Evolutionary conservation across 495 filamentous ascomycete species (phyloP), one percentile per base, ranked within the genome.

Genomic region (Cryomyces antarcticus): DNA sequence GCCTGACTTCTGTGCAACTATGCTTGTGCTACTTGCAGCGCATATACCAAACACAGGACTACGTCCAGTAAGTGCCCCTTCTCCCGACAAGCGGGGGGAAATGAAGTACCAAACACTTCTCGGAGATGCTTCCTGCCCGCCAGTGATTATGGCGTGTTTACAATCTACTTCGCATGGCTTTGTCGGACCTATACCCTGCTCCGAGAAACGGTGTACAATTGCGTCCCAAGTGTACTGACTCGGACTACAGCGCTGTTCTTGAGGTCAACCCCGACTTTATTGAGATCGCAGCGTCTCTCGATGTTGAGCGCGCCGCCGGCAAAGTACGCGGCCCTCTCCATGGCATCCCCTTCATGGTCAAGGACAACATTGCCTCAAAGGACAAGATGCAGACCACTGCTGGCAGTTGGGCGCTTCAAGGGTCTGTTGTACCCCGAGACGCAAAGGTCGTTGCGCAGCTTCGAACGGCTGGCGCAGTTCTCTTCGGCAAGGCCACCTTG

Each of bases 341-440:
- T 53, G 77, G 78, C 17, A 78, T 85, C 44, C 80, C 80, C 3
- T 75, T 82, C 57, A 56, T 80, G 12, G 68, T 82, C 47, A 83
- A 83, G 57, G 77, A 83, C 41, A 64, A 62, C 41, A 62, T 64
- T 28, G 60, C 53, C 11, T 53, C 58, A 4, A 57, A 58, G 37
- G 61, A 64, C 49, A 43, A 52, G 33, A 58, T 62, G 57, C 42
- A 64, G 37, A 62, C 58, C 5, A 62, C 61, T 6, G 60, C 57
- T 13, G 61, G 61, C 7, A 67, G 62, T 53, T 69, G 62, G 63
- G 73, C 72, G 38, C 65, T 83, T 0, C 54, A 79, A 0, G 78
- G 75, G 5, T 72, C 65, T 40, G 58, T 77, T 7, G 71, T 80
- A 0, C 80, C 78, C 0, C 65, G 74, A 30, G 77, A 83, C 58